Evolutionary conservation across 2,329 filamentous ascomycete genomes (phyloP).

Genomic region (Colletotrichum endophyticum): DNA sequence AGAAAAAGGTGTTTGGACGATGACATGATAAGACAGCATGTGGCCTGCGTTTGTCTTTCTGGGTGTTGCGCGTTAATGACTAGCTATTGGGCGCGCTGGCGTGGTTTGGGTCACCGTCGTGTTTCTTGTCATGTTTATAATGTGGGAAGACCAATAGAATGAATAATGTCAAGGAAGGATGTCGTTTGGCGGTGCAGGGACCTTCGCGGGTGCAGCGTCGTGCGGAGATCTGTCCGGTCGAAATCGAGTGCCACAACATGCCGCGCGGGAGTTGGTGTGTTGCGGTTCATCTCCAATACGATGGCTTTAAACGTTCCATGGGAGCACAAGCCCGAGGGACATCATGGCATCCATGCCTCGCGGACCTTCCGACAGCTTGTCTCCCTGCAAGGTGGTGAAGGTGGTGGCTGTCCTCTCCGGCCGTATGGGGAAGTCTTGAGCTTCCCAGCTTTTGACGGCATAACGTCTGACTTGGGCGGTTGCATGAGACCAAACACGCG

Average conservation of each 20-base stretch:
- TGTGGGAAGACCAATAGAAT: neutral
- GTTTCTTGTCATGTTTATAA: constrained; percentile 8
- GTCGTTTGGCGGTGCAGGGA: neutral
- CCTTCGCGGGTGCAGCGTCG: neutral
- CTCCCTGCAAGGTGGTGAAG: neutral
- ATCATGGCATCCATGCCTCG: neutral
- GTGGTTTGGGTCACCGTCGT: neutral
- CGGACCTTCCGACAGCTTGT: neutral
- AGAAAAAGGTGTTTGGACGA: constrained; percentile 10
- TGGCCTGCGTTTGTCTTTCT: constrained; percentile 6
- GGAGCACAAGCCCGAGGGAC: neutral
- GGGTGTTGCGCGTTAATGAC: constrained; percentile 3
- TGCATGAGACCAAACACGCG: constrained; percentile 6
- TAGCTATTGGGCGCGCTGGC: constrained; percentile 1
- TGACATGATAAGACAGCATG: neutral
- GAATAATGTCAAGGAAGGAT: neutral
- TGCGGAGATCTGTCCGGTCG: neutral
- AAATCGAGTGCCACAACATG: neutral
- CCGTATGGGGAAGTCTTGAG: neutral
- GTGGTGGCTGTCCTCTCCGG: neutral
- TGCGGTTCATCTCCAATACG: neutral
- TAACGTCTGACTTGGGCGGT: neutral
- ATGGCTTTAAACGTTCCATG: neutral
- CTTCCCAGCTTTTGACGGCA: neutral
- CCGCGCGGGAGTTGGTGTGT: neutral